These are phyloP conservation scores for Leishmania tarentolae DNA, from an alignment of 208 protist species.

Conservation along the genomic window DNA sequence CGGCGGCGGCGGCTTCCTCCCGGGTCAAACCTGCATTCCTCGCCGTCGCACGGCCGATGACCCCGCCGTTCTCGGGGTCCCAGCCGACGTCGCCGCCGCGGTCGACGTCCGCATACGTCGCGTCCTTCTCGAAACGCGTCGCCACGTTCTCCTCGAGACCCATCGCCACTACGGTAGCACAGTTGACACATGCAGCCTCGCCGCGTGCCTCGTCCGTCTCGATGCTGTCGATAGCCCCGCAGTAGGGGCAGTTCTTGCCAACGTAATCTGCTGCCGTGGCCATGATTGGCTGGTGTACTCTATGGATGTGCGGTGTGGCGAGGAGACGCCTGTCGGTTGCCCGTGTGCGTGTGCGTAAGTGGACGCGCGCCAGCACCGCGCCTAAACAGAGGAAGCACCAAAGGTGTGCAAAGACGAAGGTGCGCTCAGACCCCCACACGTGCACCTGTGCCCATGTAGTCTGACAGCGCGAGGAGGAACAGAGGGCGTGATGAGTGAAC, in stretches of 20 bases:
- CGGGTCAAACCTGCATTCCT: slow-evolving; percentile 26
- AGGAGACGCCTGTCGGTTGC: not conserved
- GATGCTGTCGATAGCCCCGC: slow-evolving; percentile 73
- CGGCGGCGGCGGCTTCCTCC: slow-evolving; percentile 39
- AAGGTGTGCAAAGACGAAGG: not conserved
- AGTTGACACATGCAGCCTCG: slow-evolving; percentile 81
- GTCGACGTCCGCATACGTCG: slow-evolving; percentile 73
- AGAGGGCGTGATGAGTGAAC: no score
- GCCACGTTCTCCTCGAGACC: slow-evolving; percentile 73
- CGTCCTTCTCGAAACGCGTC: slow-evolving; percentile 74
- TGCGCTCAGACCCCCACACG: not conserved
- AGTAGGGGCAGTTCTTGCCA: slow-evolving; percentile 75
- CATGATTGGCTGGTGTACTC: slow-evolving; percentile 28
- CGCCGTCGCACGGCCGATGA: slow-evolving; percentile 17
- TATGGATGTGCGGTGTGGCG: not conserved
- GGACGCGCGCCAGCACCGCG: not conserved
- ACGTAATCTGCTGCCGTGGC: slow-evolving; percentile 69
- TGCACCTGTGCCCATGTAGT: not conserved
- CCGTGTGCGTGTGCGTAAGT: not conserved
- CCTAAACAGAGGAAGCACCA: not conserved
- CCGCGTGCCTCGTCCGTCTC: slow-evolving; percentile 74
- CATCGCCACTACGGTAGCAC: slow-evolving; percentile 77
- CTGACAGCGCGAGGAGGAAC: no score
- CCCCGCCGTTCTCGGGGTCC: slow-evolving; percentile 3
- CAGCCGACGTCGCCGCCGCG: slow-evolving; percentile 31